Percentiles rank a stretch among this genome's conserved stretches.
Conservation (phyloP, 192 early-diverging fungal species). For the Rhizophagus clarus region DNA sequence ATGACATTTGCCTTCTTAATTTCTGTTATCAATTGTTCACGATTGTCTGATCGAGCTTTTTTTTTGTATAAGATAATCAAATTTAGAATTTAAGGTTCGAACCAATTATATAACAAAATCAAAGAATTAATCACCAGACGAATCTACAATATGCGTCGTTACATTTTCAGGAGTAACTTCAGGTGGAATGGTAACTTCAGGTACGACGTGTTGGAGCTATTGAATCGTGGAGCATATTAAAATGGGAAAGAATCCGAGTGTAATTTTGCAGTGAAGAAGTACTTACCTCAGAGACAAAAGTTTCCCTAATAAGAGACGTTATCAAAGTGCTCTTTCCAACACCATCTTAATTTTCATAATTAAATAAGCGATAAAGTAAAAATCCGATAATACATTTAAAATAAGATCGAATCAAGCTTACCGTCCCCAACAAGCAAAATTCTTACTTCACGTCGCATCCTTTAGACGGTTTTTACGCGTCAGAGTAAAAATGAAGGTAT, state of each 20-base stretch:
- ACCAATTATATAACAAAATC: not conserved
- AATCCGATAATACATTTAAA: not conserved
- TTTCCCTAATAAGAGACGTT: conserved; percentile 95
- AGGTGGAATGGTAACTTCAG: conserved; percentile 99
- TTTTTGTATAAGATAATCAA: not conserved
- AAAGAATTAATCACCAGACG: conserved; percentile 68
- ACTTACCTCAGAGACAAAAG: conserved; percentile 88
- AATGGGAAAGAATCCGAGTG: not conserved
- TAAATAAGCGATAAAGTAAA: not conserved
- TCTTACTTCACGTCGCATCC: conserved; percentile 30
- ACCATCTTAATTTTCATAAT: conserved; percentile 54
- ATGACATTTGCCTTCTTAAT: conserved; percentile 98
- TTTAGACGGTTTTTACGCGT: conserved; percentile 16
- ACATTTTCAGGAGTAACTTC: conserved; percentile 96
- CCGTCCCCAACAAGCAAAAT: conserved; percentile 31
- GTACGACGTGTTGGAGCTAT: conserved; percentile 94
- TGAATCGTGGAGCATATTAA: not conserved
- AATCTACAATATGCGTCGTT: conserved; percentile 97
- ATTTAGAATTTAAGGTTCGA: conserved; percentile 2
- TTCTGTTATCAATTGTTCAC: conserved; percentile 87
- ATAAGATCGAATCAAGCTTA: not conserved
- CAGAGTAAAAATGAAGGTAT: not conserved
- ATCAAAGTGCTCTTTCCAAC: conserved; percentile 98
- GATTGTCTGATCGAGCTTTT: conserved; percentile 82
- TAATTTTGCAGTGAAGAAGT: conserved; percentile 2